Evolutionary conservation across 306 rosid genomes (phyloP).

Genomic region (Glycine soja): DNA sequence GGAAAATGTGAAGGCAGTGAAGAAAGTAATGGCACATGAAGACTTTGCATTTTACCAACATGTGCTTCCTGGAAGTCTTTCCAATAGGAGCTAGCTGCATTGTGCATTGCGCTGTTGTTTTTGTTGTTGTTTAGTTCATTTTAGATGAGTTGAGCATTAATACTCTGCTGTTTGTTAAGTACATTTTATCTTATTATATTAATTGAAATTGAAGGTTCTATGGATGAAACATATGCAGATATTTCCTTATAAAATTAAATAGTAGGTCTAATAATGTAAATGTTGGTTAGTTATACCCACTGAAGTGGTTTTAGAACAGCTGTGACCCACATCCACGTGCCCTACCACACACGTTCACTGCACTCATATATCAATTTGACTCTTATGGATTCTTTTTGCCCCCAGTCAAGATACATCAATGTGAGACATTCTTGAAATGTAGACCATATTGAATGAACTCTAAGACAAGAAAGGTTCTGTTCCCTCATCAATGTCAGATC

Average conservation of each 20-base stretch:
- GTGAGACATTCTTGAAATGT: slow-evolving; percentile 38
- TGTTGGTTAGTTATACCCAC: neutral
- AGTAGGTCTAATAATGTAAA: neutral
- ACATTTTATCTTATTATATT: neutral
- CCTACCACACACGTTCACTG: slow-evolving; percentile 38
- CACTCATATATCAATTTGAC: slow-evolving; percentile 29
- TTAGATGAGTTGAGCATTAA: slow-evolving; percentile 44
- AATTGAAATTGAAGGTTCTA: neutral
- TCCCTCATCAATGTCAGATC: slow-evolving; percentile 17
- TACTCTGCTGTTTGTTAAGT: slow-evolving; percentile 2
- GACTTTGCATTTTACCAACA: slow-evolving; percentile 57
- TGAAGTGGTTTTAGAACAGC: neutral
- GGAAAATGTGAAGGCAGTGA: slow-evolving; percentile 48
- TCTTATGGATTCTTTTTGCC: slow-evolving; percentile 13
- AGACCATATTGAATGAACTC: slow-evolving; percentile 35
- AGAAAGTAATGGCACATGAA: slow-evolving; percentile 56
- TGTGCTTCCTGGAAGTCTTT: slow-evolving; percentile 47
- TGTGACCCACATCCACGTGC: slow-evolving; percentile 45
- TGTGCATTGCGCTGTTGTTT: slow-evolving; percentile 44
- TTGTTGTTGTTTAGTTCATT: too few relatives aligned
- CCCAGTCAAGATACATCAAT: slow-evolving; percentile 25
- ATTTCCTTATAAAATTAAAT: neutral
- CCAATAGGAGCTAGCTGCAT: slow-evolving; percentile 21
- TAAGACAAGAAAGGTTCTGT: slow-evolving; percentile 23
- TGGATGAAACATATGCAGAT: neutral